These are phyloP conservation scores for Metrosideros polymorpha DNA, from an alignment of 441 rosid species.

Conservation along the genomic window DNA sequence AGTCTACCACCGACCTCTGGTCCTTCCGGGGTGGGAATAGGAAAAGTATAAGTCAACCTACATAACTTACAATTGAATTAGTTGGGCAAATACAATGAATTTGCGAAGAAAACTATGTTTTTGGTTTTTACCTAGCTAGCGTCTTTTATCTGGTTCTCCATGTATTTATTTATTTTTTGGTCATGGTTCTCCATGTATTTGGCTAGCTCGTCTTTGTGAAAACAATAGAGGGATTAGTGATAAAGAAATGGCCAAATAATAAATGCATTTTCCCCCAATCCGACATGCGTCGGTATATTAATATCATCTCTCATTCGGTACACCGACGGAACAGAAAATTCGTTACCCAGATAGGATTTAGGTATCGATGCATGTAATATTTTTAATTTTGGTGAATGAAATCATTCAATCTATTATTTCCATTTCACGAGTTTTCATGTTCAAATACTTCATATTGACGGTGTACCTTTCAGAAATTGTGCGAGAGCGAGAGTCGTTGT, in stretches of 20 bases:
- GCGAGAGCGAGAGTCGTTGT: neutral
- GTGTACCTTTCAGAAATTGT: neutral
- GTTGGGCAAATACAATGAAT: neutral
- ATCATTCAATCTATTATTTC: neutral
- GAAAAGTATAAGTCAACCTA: neutral
- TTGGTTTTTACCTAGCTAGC: neutral
- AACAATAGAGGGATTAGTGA: neutral
- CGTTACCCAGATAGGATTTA: neutral
- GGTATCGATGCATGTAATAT: neutral
- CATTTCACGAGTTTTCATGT: neutral
- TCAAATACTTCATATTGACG: neutral
- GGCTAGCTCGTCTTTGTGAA: neutral
- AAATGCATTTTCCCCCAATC: neutral
- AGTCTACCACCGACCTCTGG: neutral
- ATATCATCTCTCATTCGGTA: neutral
- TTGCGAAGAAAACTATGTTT: neutral
- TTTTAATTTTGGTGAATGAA: neutral
- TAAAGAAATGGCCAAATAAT: neutral
- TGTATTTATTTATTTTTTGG: too few species aligned
- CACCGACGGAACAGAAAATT: fast-evolving
- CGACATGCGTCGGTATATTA: neutral
- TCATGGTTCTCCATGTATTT: too few species aligned
- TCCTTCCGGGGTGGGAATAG: neutral
- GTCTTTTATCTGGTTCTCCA: neutral
- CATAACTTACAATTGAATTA: neutral